Conservation (phyloP, 441 rosid genomes). For the Populus tomentosa region DNA sequence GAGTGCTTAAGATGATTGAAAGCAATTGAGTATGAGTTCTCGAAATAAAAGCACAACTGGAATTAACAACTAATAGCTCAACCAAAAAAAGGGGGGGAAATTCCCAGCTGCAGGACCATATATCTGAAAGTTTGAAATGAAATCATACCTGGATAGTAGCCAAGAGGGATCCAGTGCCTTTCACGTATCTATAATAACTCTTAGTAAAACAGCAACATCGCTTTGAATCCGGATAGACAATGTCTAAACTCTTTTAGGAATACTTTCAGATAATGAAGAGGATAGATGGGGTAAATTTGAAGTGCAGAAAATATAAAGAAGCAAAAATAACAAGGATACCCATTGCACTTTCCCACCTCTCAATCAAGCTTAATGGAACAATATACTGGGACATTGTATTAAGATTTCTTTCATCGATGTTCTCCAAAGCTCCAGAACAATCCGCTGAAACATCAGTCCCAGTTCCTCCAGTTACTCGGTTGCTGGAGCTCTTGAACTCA, state of each 20-base stretch:
- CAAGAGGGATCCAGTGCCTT: slow-evolving; percentile 92
- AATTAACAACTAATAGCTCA: not conserved
- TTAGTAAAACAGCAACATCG: slow-evolving; percentile 96
- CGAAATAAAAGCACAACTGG: not conserved
- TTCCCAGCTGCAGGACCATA: not conserved
- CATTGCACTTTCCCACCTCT: slow-evolving; percentile 97
- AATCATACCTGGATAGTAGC: slow-evolving; percentile 67
- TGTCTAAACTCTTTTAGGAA: slow-evolving; percentile 50
- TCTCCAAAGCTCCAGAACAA: slow-evolving; percentile 27
- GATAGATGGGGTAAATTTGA: not conserved
- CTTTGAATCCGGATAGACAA: slow-evolving; percentile 84
- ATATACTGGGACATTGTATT: slow-evolving; percentile 39
- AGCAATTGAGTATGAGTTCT: not conserved
- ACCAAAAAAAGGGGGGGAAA: not conserved
- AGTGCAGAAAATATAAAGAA: slow-evolving; percentile 12
- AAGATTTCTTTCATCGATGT: slow-evolving; percentile 29
- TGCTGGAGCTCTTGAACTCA: slow-evolving; percentile 35
- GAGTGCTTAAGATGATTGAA: not conserved
- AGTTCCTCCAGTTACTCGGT: slow-evolving; percentile 26
- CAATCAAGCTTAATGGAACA: slow-evolving; percentile 72
- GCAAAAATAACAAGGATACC: slow-evolving; percentile 53
- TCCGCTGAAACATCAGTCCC: slow-evolving; percentile 21
- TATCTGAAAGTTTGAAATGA: not conserved
- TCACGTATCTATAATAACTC: slow-evolving; percentile 87
- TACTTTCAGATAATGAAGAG: slow-evolving; percentile 6